These are phyloP conservation scores for Claviceps purpurea DNA, from an alignment of 2,329 filamentous ascomycete genomes.

Conservation along the genomic window DNA sequence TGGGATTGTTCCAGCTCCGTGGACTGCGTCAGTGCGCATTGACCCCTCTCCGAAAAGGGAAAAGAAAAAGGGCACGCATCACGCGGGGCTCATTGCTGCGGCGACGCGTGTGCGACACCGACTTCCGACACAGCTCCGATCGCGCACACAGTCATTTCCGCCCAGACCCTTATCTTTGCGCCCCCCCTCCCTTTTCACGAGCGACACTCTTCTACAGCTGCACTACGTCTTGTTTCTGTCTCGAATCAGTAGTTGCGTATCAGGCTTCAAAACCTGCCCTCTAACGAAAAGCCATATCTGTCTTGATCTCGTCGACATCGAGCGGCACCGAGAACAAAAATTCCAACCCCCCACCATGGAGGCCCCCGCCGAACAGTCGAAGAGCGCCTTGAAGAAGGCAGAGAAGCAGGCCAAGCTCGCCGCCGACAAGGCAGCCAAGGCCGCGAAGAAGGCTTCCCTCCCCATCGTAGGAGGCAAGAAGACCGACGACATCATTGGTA, in stretches of 20 bases:
- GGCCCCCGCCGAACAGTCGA: slow-evolving; percentile 30
- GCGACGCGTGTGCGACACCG: neutral
- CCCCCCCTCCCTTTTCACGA: neutral
- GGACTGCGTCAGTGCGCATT: neutral
- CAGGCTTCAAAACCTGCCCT: neutral
- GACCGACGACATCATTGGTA: slow-evolving; percentile 64
- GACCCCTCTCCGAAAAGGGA: slow-evolving; percentile 9
- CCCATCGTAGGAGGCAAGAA: slow-evolving; percentile 47
- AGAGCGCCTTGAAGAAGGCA: slow-evolving; percentile 52
- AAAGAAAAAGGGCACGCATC: slow-evolving; percentile 1
- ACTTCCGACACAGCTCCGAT: neutral
- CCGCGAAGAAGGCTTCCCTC: slow-evolving; percentile 38
- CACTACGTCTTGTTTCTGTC: neutral
- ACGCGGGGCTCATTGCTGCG: slow-evolving; percentile 8
- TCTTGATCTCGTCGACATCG: neutral
- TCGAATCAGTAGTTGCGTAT: neutral
- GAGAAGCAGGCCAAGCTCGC: slow-evolving; percentile 50
- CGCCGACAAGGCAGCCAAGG: slow-evolving; percentile 49
- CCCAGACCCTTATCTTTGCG: neutral
- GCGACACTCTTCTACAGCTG: neutral
- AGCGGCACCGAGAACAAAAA: slow-evolving; percentile 8
- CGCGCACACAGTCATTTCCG: slow-evolving; percentile 3
- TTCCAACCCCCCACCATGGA: slow-evolving; percentile 12
- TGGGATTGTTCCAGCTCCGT: slow-evolving; percentile 16
- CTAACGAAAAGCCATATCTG: neutral